Evolutionary conservation across 1,139 yeast species (phyloP), one percentile per base, ranked within the genome.

Genomic region (Cylindricascospora bacillispora): DNA sequence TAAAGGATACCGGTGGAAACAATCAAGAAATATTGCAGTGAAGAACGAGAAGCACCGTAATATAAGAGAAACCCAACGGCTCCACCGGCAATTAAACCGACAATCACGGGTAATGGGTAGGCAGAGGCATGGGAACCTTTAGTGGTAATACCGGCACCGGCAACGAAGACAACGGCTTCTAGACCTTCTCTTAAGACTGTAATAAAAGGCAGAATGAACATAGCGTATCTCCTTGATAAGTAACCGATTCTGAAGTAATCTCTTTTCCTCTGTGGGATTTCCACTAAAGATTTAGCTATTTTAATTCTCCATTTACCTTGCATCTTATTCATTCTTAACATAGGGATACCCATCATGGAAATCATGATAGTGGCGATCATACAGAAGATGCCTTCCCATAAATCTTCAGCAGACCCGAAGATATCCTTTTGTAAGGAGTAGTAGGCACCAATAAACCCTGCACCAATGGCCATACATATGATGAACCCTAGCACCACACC

Each of bases 381-480:
- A 44, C 92, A 81, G 54, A 85, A 85, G 6, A 76, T 59, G 27
- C 94, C 95, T 59, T 85, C 95, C 95, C 95, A 85, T 27, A 83
- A 54, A 45, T 92, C 70, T 53, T 85, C 95, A 1, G 95, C 72
- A 33, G 67, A 62, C 15, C 86, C 73, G 78, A 93, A 82, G 36
- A 80, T 68, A 57, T 85, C 89, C 36, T 70, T 72, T 22, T 92
- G 86, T 32, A 81, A 60, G 30, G 77, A 57, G 52, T 82, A 82
- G 60, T 85, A 85, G 23, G 79, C 70, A 36, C 71, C 65, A 29
- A 85, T 72, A 55, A 85, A 80, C 15, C 74, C 65, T 22, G 75
- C 71, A 29, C 95, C 95, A 27, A 85, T 69, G 6, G 73, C 51
- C 24, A 81, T 47, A 60, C 95, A 85, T n/a, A 82, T 63, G 3